Conservation (phyloP, 1,284 basidiomycete genomes). For the Moniliella sp. region DNA sequence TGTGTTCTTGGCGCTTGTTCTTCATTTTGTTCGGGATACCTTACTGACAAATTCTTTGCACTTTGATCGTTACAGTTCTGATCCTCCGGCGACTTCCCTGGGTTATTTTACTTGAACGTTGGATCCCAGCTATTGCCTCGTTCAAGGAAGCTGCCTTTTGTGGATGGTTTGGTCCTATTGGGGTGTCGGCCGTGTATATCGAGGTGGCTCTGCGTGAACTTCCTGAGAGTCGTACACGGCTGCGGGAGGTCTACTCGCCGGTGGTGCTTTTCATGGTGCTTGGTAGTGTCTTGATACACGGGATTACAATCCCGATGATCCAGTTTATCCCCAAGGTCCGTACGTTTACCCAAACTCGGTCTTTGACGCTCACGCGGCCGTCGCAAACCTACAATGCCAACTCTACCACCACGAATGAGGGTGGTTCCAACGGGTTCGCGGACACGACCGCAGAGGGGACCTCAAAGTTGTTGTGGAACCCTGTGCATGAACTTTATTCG, state of each 20-base stretch:
- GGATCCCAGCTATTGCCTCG: slow-evolving; percentile 19
- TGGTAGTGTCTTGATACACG: slow-evolving; percentile 38
- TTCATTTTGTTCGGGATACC: background rate
- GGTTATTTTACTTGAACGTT: slow-evolving; percentile 15
- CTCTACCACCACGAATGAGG: background rate
- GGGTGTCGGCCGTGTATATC: slow-evolving; percentile 37
- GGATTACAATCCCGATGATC: slow-evolving; percentile 25
- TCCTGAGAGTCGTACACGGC: slow-evolving; percentile 32
- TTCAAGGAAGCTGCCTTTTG: slow-evolving; percentile 22
- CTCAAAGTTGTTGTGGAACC: slow-evolving; percentile 11
- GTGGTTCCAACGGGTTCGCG: slow-evolving; percentile 1
- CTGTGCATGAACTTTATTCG: slow-evolving; percentile 7
- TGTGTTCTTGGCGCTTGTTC: background rate
- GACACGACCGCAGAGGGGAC: slow-evolving; percentile 1
- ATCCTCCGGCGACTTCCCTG: slow-evolving; percentile 24
- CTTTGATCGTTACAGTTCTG: slow-evolving; percentile 7
- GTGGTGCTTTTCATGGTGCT: slow-evolving; percentile 40
- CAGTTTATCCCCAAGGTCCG: slow-evolving; percentile 21
- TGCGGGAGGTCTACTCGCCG: slow-evolving; percentile 36
- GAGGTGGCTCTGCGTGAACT: slow-evolving; percentile 37
- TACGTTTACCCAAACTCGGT: slow-evolving; percentile 3
- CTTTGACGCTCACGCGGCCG: slow-evolving; percentile 5
- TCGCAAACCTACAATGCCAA: background rate
- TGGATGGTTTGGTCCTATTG: slow-evolving; percentile 32
- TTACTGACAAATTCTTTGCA: background rate